phyloP scores from a whole-genome alignment of 164 flowering plant species.

The Vitis cinerea region DNA sequence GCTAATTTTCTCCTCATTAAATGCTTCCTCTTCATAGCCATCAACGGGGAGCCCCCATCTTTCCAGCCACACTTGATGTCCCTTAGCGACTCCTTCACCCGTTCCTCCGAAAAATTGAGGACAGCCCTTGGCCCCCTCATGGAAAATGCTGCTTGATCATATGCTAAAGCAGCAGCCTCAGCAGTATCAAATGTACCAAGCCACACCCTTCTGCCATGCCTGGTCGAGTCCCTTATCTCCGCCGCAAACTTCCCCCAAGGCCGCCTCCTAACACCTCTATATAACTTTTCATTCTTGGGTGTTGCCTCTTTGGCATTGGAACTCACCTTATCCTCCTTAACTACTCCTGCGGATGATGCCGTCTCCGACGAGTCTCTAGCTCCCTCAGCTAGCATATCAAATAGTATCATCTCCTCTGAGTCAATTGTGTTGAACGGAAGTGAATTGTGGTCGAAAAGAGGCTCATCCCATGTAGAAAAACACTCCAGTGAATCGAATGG shows the following conservation, averaged over 20 bases:
- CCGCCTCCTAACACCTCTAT: constrained; percentile 58
- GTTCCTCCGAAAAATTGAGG: constrained; percentile 58
- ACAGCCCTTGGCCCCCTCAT: constrained; percentile 51
- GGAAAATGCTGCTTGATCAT: constrained; percentile 69
- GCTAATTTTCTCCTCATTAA: constrained; percentile 31
- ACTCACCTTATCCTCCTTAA: constrained; percentile 29
- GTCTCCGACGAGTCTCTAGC: constrained; percentile 16
- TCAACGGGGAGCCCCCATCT: constrained; percentile 53
- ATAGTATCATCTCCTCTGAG: constrained; percentile 34
- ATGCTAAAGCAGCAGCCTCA: constrained; percentile 69
- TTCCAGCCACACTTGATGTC: constrained; percentile 28
- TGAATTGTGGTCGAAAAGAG: constrained; percentile 9
- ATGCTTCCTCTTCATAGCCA: constrained; percentile 55
- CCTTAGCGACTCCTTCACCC: constrained; percentile 43
- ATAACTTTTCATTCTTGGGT: constrained; percentile 21
- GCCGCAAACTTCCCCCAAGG: constrained; percentile 74
- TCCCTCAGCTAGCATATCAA: constrained; percentile 18
- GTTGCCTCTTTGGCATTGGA: background rate
- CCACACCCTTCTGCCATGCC: constrained; percentile 63
- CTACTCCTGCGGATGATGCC: background rate
- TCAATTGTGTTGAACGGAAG: constrained; percentile 36
- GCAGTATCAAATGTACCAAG: constrained; percentile 69
- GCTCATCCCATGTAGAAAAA: constrained; percentile 18
- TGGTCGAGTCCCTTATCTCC: constrained; percentile 63
- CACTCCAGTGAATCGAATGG: constrained; percentile 15